phyloP scores from a whole-genome alignment of 345 rosid species.

The Eucalyptus pauciflora region DNA sequence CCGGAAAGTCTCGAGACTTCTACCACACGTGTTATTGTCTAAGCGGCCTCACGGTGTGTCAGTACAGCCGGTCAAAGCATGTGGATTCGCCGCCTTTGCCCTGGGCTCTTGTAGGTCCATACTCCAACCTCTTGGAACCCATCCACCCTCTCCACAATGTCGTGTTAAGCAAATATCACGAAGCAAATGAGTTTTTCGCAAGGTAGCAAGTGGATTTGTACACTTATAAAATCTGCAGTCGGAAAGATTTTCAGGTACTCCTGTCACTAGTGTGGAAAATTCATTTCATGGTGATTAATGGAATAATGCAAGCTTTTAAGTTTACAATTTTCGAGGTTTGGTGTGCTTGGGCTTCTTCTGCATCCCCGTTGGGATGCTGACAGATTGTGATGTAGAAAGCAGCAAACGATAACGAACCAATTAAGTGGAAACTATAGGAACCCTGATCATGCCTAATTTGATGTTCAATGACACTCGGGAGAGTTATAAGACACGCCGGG shows the following conservation, averaged over 20 bases:
- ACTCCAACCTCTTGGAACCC: conserved; percentile 71
- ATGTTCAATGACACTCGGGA: not conserved
- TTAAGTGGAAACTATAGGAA: not conserved
- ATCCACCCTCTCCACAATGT: conserved; percentile 70
- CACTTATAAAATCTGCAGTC: not conserved
- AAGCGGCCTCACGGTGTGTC: conserved; percentile 77
- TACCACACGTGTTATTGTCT: conserved; percentile 97
- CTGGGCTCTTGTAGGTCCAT: conserved; percentile 48
- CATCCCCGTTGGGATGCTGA: too few relatives aligned
- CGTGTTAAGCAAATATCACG: conserved; percentile 45
- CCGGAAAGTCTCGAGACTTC: conserved; percentile 54
- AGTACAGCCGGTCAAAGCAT: conserved; percentile 44
- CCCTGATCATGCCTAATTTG: not conserved
- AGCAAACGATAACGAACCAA: not conserved
- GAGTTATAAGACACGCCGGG: not conserved
- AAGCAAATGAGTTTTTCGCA: conserved; percentile 55
- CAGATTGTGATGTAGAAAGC: not conserved
- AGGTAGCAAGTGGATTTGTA: not conserved
- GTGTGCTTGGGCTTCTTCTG: not conserved
- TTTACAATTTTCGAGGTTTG: not conserved
- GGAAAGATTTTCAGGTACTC: not conserved
- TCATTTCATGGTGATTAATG: not conserved
- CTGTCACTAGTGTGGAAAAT: not conserved
- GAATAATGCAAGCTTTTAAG: not conserved
- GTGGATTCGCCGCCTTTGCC: conserved; percentile 48